Evolutionary conservation across 2,329 filamentous ascomycete species (phyloP).

Genomic region (Pseudogymnoascus sp.): DNA sequence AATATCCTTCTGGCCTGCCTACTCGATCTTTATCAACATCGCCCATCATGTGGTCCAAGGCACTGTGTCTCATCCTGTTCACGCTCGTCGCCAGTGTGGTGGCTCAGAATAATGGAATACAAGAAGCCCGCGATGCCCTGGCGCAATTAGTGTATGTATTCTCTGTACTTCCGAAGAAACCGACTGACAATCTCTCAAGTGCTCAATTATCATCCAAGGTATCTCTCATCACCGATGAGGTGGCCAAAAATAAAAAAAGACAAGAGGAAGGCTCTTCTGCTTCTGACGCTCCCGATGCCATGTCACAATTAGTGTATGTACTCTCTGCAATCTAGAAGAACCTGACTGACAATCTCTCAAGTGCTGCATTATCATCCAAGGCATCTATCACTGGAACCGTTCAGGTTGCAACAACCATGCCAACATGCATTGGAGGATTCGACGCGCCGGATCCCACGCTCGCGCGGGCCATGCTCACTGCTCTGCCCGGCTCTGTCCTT

Average conservation of each 20-base stretch:
- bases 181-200: background rate
- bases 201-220: background rate
- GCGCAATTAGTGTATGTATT: background rate
- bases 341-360: background rate
- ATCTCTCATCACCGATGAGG: background rate
- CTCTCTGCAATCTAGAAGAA: background rate
- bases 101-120: background rate
- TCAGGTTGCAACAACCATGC: background rate
- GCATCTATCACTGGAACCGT: background rate
- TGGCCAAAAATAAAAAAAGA: background rate
- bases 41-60: constrained; percentile 4
- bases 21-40: constrained; percentile 3
- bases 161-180: background rate
- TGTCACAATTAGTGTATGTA: background rate
- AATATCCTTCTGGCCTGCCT: background rate
- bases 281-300: background rate
- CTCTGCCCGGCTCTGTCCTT: background rate
- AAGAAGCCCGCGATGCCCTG: background rate
- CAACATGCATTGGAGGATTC: background rate
- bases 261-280: background rate
- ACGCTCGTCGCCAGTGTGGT: background rate
- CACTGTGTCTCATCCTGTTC: background rate
- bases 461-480: background rate
- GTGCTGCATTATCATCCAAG: background rate
- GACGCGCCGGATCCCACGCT: background rate